Conservation (phyloP, 257 asterid genomes). For the Ballota nigra region DNA sequence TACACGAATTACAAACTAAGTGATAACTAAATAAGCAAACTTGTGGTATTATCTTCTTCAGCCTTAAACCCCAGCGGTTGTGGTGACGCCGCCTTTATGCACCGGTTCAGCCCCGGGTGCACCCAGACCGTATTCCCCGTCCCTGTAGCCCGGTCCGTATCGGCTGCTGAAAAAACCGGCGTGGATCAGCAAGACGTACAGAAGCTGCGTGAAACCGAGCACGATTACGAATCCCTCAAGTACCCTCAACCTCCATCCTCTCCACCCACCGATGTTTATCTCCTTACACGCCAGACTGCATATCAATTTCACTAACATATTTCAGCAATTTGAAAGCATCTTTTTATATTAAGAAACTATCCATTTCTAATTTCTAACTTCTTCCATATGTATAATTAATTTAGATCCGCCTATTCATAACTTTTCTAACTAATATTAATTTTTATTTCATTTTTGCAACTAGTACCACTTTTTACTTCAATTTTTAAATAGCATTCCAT, state of each 20-base stretch:
- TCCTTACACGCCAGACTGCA: conserved; percentile 84
- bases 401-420: too few species aligned
- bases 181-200: conserved; percentile 64
- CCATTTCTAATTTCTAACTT: too few species aligned
- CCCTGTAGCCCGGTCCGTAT: conserved; percentile 69
- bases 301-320: neutral
- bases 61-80: neutral
- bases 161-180: conserved; percentile 72
- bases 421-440: too few species aligned
- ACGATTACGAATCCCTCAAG: conserved; percentile 68
- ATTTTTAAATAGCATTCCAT: too few species aligned
- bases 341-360: too few species aligned
- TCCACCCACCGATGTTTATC: conserved; percentile 67
- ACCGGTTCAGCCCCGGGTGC: conserved; percentile 30
- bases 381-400: too few species aligned
- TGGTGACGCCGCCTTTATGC: conserved; percentile 38
- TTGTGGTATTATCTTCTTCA: too few species aligned
- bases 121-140: conserved; percentile 45
- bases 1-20: neutral
- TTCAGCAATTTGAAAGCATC: too few species aligned
- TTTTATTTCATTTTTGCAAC: too few species aligned
- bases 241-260: conserved; percentile 92
- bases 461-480: too few species aligned
- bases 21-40: too few species aligned
- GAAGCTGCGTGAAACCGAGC: conserved; percentile 59